Conservation (phyloP, 2,329 filamentous ascomycete genomes). For the Geosmithia morbida region DNA sequence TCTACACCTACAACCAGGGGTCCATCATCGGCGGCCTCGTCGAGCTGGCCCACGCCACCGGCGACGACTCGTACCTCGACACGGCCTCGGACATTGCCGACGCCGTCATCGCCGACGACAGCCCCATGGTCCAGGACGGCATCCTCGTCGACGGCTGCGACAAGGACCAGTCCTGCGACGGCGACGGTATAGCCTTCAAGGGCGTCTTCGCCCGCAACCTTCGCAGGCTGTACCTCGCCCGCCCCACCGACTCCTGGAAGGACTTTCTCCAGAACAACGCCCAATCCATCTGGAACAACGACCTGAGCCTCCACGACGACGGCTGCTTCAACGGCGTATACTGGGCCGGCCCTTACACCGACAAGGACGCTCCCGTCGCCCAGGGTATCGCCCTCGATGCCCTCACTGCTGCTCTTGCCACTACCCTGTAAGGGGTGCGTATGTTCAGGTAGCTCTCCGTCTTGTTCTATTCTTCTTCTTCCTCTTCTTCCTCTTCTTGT, state of each 20-base stretch:
- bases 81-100: slow-evolving; percentile 29
- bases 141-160: slow-evolving; percentile 30
- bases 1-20: slow-evolving; percentile 43
- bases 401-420: slow-evolving; percentile 11
- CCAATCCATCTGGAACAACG: slow-evolving; percentile 5
- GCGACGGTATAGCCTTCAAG: slow-evolving; percentile 50
- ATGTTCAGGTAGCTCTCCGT: slow-evolving; percentile 13
- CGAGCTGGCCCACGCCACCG: slow-evolving; percentile 30
- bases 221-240: slow-evolving; percentile 2
- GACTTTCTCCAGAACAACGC: slow-evolving; percentile 5
- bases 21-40: slow-evolving; percentile 23
- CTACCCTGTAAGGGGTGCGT: background rate
- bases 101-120: slow-evolving; percentile 25
- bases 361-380: slow-evolving; percentile 34
- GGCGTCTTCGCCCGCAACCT: slow-evolving; percentile 12
- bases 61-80: slow-evolving; percentile 21
- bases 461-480: background rate
- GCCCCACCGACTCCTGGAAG: slow-evolving; percentile 3
- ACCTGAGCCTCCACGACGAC: slow-evolving; percentile 27
- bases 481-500: background rate
- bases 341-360: slow-evolving; percentile 48
- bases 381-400: slow-evolving; percentile 44
- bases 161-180: slow-evolving; percentile 20
- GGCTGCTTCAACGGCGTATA: slow-evolving; percentile 33
- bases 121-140: slow-evolving; percentile 21